These are phyloP conservation scores for Mycena galopus DNA, from an alignment of 768 basidiomycete species.

Conservation along the genomic window DNA sequence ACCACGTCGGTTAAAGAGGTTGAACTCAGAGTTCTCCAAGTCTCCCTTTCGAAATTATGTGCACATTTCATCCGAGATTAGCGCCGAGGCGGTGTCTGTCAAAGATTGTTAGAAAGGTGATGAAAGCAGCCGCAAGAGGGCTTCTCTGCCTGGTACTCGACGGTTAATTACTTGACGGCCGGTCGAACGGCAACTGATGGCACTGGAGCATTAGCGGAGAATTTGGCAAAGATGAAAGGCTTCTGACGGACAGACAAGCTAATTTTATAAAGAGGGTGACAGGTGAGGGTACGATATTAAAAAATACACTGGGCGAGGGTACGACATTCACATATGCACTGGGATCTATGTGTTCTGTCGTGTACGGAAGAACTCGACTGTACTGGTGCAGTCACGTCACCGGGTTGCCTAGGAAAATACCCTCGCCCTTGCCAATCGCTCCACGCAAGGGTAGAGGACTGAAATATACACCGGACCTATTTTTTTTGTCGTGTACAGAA, in stretches of 20 bases:
- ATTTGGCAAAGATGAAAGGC: background rate
- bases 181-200: background rate
- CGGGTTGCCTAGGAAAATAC: background rate
- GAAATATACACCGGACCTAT: background rate
- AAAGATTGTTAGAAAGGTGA: background rate
- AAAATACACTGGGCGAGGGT: background rate
- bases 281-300: background rate
- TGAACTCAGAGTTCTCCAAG: background rate
- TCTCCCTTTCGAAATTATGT: background rate
- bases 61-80: background rate
- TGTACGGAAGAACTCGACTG: background rate
- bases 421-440: background rate
- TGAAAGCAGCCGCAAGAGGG: background rate
- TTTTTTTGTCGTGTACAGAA: background rate
- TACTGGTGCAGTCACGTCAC: background rate
- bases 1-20: background rate
- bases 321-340: background rate
- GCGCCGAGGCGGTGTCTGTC: background rate
- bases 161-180: background rate
- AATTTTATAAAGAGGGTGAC: background rate
- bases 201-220: background rate
- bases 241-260: too few relatives aligned
- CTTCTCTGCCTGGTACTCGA: background rate
- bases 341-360: background rate
- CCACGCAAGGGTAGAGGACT: background rate